These are phyloP conservation scores for Oropetium thomaeum DNA, from an alignment of 176 grass and related monocot genomes.

Conservation along the genomic window DNA sequence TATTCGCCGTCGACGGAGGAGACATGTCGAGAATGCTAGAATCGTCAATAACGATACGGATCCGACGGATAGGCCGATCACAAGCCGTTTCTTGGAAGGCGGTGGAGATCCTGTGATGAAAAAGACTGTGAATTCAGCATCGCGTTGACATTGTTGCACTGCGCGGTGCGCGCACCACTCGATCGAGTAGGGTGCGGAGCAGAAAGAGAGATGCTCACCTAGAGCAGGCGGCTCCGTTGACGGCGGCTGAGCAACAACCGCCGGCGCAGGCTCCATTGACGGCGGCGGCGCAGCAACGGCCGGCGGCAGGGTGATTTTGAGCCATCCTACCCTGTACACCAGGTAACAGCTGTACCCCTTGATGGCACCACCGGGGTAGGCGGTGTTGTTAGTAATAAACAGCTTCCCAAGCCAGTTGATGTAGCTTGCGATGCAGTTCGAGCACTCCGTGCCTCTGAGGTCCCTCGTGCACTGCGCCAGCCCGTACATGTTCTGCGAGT, in stretches of 20 bases:
- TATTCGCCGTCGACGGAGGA: background rate
- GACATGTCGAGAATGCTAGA: background rate
- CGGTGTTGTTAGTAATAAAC: too few species aligned
- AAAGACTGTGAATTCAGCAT: too few species aligned
- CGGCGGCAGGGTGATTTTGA: constrained; percentile 26
- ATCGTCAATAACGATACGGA: background rate
- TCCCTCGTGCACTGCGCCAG: constrained; percentile 58
- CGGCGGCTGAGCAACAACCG: too few species aligned
- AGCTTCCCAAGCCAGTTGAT: rapidly evolving
- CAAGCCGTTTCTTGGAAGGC: too few species aligned
- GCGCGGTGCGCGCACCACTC: too few species aligned
- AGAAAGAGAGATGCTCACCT: background rate
- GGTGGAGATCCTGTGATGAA: too few species aligned
- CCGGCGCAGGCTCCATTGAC: background rate
- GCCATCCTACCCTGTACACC: background rate
- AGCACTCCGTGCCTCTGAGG: constrained; percentile 15
- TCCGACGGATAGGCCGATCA: background rate
- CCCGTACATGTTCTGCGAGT: constrained; percentile 15
- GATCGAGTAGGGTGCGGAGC: too few species aligned
- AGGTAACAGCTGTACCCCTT: constrained; percentile 41
- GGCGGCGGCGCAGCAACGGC: too few species aligned
- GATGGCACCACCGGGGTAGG: background rate
- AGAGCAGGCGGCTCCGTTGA: too few species aligned
- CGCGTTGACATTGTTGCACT: too few species aligned
- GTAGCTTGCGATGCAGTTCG: background rate